Conservation (phyloP, 495 filamentous ascomycete species). For the Neurospora pannonica region DNA sequence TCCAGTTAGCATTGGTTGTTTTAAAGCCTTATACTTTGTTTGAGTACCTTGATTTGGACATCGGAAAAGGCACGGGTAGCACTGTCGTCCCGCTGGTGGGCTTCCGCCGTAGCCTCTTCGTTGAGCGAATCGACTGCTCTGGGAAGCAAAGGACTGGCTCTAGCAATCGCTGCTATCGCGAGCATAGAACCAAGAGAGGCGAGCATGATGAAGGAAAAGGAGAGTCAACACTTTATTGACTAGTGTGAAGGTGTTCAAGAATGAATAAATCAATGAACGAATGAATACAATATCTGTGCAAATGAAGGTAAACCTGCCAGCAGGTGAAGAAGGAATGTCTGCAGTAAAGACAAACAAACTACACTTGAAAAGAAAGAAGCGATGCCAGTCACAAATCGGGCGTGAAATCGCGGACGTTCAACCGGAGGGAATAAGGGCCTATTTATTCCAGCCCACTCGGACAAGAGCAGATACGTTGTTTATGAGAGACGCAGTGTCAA, state of each 20-base stretch:
- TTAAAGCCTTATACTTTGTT: not conserved
- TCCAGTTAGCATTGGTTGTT: not conserved
- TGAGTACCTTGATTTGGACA: constrained; percentile 36
- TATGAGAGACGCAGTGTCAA: not conserved
- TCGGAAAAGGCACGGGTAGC: constrained; percentile 40
- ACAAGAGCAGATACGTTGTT: not conserved
- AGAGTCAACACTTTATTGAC: not conserved
- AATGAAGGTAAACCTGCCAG: constrained; percentile 8
- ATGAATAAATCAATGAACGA: not conserved
- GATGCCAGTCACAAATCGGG: not conserved
- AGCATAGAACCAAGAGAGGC: constrained; percentile 15
- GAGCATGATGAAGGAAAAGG: constrained; percentile 11
- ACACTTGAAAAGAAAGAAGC: constrained; percentile 3
- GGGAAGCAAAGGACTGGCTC: constrained; percentile 15
- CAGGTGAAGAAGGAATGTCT: constrained; percentile 1
- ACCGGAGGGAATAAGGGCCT: not conserved
- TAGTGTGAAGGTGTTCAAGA: not conserved
- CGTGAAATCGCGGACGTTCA: constrained; percentile 7
- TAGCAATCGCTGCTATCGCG: constrained; percentile 15
- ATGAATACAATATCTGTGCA: not conserved
- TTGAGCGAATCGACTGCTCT: constrained; percentile 34
- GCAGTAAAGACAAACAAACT: constrained; percentile 9
- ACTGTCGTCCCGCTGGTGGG: constrained; percentile 37
- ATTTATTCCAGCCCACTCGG: constrained; percentile 1
- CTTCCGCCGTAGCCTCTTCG: constrained; percentile 39